These are phyloP conservation scores for Pythium biforme DNA, from an alignment of 352 stramenopile species.

Conservation along the genomic window DNA sequence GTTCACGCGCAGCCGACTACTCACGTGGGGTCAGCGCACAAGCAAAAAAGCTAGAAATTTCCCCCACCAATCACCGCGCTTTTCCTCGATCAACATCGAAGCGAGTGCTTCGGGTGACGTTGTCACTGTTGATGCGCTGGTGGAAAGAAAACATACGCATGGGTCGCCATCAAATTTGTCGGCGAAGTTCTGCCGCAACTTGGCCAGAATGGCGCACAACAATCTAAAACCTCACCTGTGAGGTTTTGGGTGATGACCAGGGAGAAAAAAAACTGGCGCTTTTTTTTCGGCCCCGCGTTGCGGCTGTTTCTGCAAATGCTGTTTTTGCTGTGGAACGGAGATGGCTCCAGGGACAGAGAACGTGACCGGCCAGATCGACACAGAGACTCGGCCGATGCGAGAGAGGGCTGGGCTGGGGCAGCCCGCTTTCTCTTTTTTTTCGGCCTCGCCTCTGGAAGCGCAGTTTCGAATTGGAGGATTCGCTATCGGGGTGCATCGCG, in stretches of 20 bases:
- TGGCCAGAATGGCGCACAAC: background rate
- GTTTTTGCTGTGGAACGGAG: background rate
- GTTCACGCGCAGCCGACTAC: background rate
- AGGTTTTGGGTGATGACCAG: background rate
- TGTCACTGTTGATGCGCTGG: background rate
- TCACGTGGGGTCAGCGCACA: background rate
- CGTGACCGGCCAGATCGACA: background rate
- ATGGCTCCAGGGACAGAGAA: constrained; percentile 2
- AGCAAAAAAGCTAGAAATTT: background rate
- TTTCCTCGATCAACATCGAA: background rate
- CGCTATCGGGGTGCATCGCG: background rate
- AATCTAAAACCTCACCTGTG: background rate
- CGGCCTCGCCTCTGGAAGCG: background rate
- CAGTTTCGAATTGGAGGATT: constrained; percentile 17
- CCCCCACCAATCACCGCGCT: background rate
- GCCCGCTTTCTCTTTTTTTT: background rate
- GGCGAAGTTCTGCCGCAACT: background rate
- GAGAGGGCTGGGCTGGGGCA: background rate
- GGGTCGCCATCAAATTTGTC: too few species aligned
- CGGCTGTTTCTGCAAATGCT: background rate
- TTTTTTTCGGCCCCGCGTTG: background rate
- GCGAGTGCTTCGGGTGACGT: background rate
- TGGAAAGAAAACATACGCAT: background rate
- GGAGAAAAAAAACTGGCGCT: constrained; percentile 16
- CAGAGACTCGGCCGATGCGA: background rate